Base-by-base conservation (phyloP, 305 asterid genomes). In the Rubia tinctorum region DNA sequence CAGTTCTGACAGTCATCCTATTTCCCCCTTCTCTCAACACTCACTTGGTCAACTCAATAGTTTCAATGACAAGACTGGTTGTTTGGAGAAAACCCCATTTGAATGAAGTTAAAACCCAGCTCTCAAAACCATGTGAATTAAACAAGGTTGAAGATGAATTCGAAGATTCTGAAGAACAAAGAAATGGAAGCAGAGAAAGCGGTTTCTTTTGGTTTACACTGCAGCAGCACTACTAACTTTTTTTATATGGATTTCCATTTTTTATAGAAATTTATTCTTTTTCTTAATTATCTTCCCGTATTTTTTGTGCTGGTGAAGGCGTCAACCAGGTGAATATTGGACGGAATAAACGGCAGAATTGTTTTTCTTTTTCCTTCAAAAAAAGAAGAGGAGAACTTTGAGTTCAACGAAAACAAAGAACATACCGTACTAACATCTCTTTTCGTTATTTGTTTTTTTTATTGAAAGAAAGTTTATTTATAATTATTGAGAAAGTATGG, bases 1-100 rank as follows among this genome's bases (percentile, higher is more conserved):
- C 75, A 71, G 69, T 27, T 60, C 76, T 67, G 37, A 58, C 74
- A n/a, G 77, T 37, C 82, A 79, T 68, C 53, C 58, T 22, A 45
- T 25, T 37, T 59, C n/a, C 66, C 56, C 20, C 47, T 34, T 34
- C 34, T 10, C 25, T 43, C 55, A 44, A 9, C 34, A 42, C 10
- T 8, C 49, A 71, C 74, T 58, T n/a, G 42, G 67, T 22, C 37
- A 13, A 39, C 59, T 51, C 23, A 51, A 25, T 65, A 20, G 22
- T 10, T 64, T 51, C 39, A 74, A 49, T 55, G 69, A 69, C 18
- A 34, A 69, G 58, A 22, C 15, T 69, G 74, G n/a, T n/a, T 34
- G 42, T n/a, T 30, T 15, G 4, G 68, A 45, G 70, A 61, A 34
- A 61, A 34, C 2, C 64, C 71, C 79, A 60, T 34, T 69, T 34